Evolutionary conservation across 192 early-diverging fungal species (phyloP).

Genomic region (Podila verticillata): DNA sequence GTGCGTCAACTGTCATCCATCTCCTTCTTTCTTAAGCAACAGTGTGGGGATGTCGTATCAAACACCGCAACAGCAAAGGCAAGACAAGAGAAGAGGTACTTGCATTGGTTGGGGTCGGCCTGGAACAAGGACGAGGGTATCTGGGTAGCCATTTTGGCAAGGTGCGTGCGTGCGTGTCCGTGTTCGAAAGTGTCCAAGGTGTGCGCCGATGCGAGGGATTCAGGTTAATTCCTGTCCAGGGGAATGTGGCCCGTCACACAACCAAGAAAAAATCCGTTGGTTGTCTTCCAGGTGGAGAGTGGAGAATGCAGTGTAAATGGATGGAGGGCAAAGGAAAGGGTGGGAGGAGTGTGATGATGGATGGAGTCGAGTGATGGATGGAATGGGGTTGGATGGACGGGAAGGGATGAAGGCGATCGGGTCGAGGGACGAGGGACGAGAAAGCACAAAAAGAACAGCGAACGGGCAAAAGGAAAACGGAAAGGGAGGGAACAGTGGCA

Average conservation of each 20-base stretch:
- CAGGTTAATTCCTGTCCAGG: not conserved
- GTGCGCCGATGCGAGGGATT: not conserved
- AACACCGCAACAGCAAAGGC: not conserved
- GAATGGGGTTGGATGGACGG: not conserved
- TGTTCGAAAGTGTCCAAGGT: not conserved
- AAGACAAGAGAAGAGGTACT: conserved; percentile 1
- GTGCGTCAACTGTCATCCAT: not conserved
- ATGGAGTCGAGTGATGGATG: not conserved
- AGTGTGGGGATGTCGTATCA: not conserved
- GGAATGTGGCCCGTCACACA: not conserved
- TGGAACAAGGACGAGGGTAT: conserved; percentile 30
- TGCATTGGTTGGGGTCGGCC: conserved; percentile 29
- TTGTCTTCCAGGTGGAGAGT: not conserved
- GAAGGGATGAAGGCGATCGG: not conserved
- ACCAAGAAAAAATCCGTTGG: not conserved
- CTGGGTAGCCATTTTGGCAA: conserved; percentile 7
- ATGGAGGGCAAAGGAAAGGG: not conserved
- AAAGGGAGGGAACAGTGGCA: not conserved
- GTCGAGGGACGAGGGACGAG: not conserved
- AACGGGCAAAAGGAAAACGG: not conserved
- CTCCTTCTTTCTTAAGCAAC: not conserved
- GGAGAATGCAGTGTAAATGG: conserved; percentile 2
- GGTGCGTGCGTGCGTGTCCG: not conserved
- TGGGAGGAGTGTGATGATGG: not conserved
- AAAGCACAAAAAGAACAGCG: not conserved